Evolutionary conservation across 805 yeast genomes (phyloP), one percentile per base, ranked within the genome.

Genomic region (Kuraishia floccosa): DNA sequence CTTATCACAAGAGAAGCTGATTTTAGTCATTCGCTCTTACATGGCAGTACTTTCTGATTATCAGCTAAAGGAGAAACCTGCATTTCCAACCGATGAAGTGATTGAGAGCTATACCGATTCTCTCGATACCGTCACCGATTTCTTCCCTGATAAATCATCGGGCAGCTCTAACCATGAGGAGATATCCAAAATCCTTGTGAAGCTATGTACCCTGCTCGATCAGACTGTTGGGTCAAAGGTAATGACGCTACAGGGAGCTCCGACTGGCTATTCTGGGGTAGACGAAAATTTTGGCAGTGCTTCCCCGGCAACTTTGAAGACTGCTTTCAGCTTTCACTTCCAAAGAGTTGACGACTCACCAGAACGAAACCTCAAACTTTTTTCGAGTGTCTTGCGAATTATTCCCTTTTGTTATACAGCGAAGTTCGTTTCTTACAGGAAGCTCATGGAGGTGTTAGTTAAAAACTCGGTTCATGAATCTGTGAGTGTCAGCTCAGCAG

Each of bases 391-490:
- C 13, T 60, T 86, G 1, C 83, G 82, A 19, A 63, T 80, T 2
- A 59, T 80, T 27, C 91, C 97, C 0, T 80, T 87, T 73, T 69
- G 81, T 41, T 52, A 61, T 56, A 26, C 51, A 63, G 3, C 47
- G 58, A 30, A 49, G 53, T 24, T 66, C 58, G 61, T 76, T 2
- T 68, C 74, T 8, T 75, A 76, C 43, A 66, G 79, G 34, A 66
- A 71, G 20, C 58, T 79, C 2, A 71, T 87, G 17, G 97, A 89
- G 35, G 58, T 85, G 3, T 56, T 91, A 11, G 76, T 87, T 25
- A 64, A 84, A 34, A 85, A 86, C 46, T 70, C 84, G 3, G 72
- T 78, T 2, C 94, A 86, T 50, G 60, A 66, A 2, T 76, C 77
- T 39, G 54, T 53, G 4, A 56, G 65, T n/a, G 72, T 87, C 6